Evolutionary conservation across 805 yeast species (phyloP), one percentile per base, ranked within the genome.

Genomic region (Ogataea corticis): DNA sequence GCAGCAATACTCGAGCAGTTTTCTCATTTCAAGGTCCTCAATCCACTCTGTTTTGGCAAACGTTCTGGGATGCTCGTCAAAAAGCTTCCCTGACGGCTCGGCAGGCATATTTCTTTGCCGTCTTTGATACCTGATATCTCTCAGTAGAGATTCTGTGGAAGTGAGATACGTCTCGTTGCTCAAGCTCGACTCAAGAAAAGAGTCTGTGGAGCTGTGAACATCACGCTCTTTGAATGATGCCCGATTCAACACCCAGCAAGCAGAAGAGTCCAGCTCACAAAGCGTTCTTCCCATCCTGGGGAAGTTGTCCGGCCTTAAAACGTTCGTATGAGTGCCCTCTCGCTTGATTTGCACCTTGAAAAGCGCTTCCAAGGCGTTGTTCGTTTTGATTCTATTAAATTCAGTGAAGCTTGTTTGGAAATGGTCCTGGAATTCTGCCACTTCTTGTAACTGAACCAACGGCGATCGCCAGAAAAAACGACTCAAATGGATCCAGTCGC

Each of bases 181-280:
- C 32, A 37, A 10, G 16, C 40, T 37, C 10, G 32, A 16, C 25
- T 37, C 40, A 3, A 27, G 10, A 11, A 37, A 17, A 14, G 32
- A 28, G 14, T 32, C 40, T 14, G 66, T 44, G 46, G 75, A 82
- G 2, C 65, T 44, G 46, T 85, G 90, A 4, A 79, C 51, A 42
- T 75, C 68, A 27, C 81, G 58, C 45, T 73, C 74, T 3, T 53
- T 55, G 9, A 83, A 37, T 0, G 66, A 66, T 1, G 55, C 42
- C 18, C 90, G 65, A 59, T 91, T 90, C 7, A 66, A 27, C 11
- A 92, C 84, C 61, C 74, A 67, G n/a, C 68, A 72, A 0, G 89
- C 82, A 5, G 71, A 54, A 1, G 84, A 66, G 61, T 92, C 97
- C 12, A 90, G 58, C 59, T 92, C 98, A 4, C 89, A 59, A 9